phyloP scores from a whole-genome alignment of 148 eudicot genomes.

The Tetragonia tetragonoides region DNA sequence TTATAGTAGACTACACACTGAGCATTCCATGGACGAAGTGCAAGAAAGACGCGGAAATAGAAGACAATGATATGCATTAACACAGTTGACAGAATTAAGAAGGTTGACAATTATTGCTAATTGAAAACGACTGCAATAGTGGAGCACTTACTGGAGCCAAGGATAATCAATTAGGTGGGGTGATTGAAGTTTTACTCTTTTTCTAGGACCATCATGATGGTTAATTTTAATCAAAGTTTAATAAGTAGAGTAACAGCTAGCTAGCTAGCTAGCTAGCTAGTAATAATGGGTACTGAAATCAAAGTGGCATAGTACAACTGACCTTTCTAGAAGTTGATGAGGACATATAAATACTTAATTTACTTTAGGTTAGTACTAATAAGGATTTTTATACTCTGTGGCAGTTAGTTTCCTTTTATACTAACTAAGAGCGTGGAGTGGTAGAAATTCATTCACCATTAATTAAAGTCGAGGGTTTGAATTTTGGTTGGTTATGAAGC shows the following conservation, averaged over 20 bases:
- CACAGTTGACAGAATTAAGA: not conserved
- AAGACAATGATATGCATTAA: slow-evolving; percentile 1
- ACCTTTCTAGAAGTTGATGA: not conserved
- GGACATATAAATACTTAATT: not conserved
- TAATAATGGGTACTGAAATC: slow-evolving; percentile 9
- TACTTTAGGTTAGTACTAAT: not conserved
- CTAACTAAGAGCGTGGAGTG: not conserved
- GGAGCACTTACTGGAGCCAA: not conserved
- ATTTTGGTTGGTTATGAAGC: too few species aligned
- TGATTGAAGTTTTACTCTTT: not conserved
- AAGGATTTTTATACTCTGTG: too few species aligned
- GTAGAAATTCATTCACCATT: too few species aligned
- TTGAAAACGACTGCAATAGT: not conserved
- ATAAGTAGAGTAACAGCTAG: not conserved
- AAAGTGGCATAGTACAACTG: slow-evolving; percentile 5
- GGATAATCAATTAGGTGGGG: not conserved
- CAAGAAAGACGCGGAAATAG: not conserved
- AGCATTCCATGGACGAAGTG: not conserved
- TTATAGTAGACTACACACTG: not conserved
- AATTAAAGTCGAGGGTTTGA: too few species aligned
- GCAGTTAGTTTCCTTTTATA: too few species aligned
- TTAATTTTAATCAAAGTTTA: not conserved
- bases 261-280: not conserved
- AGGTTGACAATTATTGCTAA: not conserved
- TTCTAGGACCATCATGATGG: not conserved